A percentile compares a stretch with the other conserved stretches of the same genome.
Conservation (phyloP, 2,329 filamentous ascomycete genomes). For the Monilinia vaccinii-corymbosi region DNA sequence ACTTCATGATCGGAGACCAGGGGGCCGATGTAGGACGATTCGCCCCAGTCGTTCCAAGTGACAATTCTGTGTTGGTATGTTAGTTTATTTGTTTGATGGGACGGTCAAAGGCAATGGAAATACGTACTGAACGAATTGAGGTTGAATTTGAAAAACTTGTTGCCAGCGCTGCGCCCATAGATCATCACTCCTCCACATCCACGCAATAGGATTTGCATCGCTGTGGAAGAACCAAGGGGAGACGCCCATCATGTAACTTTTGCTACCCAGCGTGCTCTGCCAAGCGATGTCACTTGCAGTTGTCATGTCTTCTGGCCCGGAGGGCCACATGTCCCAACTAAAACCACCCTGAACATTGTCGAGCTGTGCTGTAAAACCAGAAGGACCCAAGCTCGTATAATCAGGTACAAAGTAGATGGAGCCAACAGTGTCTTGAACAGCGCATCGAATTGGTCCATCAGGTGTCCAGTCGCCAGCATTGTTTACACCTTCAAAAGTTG, state of each 20-base stretch:
- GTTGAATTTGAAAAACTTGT: constrained; percentile 36
- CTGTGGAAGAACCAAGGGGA: constrained; percentile 54
- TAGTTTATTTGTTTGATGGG: constrained; percentile 12
- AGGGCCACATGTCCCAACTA: constrained; percentile 38
- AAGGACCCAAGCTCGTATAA: constrained; percentile 35
- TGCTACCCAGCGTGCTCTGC: constrained; percentile 30
- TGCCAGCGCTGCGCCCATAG: constrained; percentile 53
- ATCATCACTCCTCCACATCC: constrained; percentile 52
- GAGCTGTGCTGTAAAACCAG: constrained; percentile 23
- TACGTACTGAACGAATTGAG: constrained; percentile 36
- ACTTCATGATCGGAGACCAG: constrained; percentile 32
- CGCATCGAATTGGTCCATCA: constrained; percentile 31
- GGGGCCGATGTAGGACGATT: constrained; percentile 44
- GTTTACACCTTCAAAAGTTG: constrained; percentile 41
- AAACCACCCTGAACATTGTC: constrained; percentile 32
- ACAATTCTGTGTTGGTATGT: constrained; percentile 28
- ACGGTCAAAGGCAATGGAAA: constrained; percentile 16
- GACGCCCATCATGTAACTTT: constrained; percentile 46
- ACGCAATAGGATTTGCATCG: constrained; percentile 48
- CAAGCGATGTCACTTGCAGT: constrained; percentile 34
- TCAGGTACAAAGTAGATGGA: constrained; percentile 38
- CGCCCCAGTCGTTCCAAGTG: constrained; percentile 46
- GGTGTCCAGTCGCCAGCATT: constrained; percentile 36
- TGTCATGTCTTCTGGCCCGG: constrained; percentile 30
- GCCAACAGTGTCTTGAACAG: constrained; percentile 17